Conservation (phyloP, 495 filamentous ascomycete species). For the Glonium stellatum region DNA sequence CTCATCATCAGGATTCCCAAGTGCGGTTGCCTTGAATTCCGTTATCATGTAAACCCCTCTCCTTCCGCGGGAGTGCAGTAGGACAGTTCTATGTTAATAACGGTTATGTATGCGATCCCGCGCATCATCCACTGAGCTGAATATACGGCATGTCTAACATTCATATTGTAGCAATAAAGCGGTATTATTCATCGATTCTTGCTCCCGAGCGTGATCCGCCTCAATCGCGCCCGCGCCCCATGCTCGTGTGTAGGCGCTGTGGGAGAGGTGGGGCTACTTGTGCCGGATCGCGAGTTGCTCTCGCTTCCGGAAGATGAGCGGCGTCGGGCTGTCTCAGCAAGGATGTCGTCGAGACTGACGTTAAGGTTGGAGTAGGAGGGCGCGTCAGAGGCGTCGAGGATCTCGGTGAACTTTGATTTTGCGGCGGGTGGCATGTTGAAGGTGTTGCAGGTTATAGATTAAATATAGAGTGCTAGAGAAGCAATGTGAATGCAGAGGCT, state of each 20-base stretch:
- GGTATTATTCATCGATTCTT: not conserved
- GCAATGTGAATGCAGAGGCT: too few relatives aligned
- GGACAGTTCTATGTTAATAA: too few relatives aligned
- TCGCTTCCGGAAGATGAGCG: constrained; percentile 13
- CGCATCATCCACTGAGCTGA: too few relatives aligned
- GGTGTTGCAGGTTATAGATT: not conserved
- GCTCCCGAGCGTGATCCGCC: not conserved
- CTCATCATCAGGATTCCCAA: too few relatives aligned
- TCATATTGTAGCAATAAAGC: too few relatives aligned
- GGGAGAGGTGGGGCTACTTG: not conserved
- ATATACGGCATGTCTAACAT: too few relatives aligned
- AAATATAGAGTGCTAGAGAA: too few relatives aligned
- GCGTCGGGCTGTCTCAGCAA: constrained; percentile 22
- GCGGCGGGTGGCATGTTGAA: not conserved
- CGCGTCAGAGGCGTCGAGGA: constrained; percentile 19
- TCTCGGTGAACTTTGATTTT: constrained; percentile 14
- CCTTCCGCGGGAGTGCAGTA: too few relatives aligned
- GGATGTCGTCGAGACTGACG: constrained; percentile 29
- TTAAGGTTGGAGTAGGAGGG: constrained; percentile 14
- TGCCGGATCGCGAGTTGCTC: not conserved
- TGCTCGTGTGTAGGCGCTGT: not conserved
- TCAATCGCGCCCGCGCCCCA: not conserved
- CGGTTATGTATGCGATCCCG: too few relatives aligned
- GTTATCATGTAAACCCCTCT: too few relatives aligned
- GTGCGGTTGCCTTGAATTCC: too few relatives aligned